phyloP scores from a whole-genome alignment of 2,329 filamentous ascomycete species.

The Aspergillus arachidicola region DNA sequence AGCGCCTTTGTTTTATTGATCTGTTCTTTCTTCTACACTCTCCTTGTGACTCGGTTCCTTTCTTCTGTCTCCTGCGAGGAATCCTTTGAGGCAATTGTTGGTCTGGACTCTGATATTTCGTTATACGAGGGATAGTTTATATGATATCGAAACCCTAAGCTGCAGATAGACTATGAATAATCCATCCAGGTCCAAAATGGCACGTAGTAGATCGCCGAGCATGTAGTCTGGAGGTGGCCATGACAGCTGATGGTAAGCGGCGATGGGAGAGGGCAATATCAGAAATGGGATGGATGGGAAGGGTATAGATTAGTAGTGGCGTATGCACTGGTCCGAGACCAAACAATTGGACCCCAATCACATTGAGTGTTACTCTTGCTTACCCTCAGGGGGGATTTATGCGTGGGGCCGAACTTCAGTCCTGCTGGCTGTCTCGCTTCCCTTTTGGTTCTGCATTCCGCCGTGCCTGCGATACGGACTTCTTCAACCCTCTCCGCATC shows the following conservation, averaged over 20 bases:
- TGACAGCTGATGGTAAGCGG: neutral
- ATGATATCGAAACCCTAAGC: constrained; percentile 13
- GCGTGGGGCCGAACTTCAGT: constrained; percentile 10
- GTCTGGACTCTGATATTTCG: constrained; percentile 8
- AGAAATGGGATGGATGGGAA: neutral
- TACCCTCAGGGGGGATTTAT: neutral
- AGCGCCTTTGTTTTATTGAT: neutral
- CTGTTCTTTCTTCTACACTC: neutral
- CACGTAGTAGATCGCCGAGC: neutral
- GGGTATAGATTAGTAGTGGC: neutral
- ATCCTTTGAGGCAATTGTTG: neutral
- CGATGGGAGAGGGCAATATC: neutral
- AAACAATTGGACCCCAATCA: neutral
- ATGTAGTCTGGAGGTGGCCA: neutral
- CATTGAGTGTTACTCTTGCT: neutral
- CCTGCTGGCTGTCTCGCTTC: constrained; percentile 2
- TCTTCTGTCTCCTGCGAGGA: neutral
- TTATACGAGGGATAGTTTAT: constrained; percentile 16
- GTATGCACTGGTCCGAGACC: neutral
- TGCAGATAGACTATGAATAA: constrained; percentile 13
- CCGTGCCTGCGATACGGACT: constrained; percentile 15
- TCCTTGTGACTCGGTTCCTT: neutral
- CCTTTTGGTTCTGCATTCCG: constrained; percentile 19
- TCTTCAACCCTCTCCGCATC: constrained; percentile 12
- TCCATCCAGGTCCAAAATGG: neutral